Percentiles rank a stretch among this genome's conserved stretches.
Evolutionary conservation across 2,329 filamentous ascomycete species (phyloP).

Genomic region (Xylariaceae sp.): DNA sequence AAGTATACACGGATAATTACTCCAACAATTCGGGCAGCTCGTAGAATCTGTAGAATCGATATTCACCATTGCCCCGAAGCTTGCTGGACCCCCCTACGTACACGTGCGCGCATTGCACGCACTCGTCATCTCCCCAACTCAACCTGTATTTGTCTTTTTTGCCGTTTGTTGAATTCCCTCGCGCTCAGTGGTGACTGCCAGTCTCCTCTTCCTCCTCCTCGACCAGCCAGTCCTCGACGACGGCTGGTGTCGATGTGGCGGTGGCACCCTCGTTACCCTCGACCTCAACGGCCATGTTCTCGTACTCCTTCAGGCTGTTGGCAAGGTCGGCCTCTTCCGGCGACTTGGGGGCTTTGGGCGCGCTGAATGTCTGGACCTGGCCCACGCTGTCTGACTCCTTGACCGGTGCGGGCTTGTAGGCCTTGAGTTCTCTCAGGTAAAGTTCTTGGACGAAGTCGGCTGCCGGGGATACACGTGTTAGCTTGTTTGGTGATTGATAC

Average conservation of each 20-base stretch:
- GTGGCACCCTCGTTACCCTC: slow-evolving; percentile 72
- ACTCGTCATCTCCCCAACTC: background rate
- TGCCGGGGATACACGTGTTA: slow-evolving; percentile 38
- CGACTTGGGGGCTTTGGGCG: slow-evolving; percentile 76
- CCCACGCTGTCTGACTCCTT: slow-evolving; percentile 86
- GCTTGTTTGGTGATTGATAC: background rate
- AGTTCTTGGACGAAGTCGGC: slow-evolving; percentile 97
- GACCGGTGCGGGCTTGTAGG: slow-evolving; percentile 81
- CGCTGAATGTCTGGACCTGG: slow-evolving; percentile 81
- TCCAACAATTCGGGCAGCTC: slow-evolving; percentile 17
- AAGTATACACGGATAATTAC: slow-evolving; percentile 42
- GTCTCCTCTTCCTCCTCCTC: slow-evolving; percentile 64
- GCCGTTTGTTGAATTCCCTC: background rate
- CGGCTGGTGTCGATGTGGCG: slow-evolving; percentile 56
- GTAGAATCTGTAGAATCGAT: slow-evolving; percentile 8
- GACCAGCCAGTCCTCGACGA: slow-evolving; percentile 73
- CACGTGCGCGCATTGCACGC: too few relatives aligned
- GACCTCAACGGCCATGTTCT: slow-evolving; percentile 88
- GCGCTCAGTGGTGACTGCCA: slow-evolving; percentile 43
- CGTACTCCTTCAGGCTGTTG: slow-evolving; percentile 88
- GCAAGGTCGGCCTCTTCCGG: slow-evolving; percentile 94
- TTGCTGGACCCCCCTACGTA: background rate
- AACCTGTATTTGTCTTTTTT: slow-evolving; percentile 1
- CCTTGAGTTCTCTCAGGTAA: slow-evolving; percentile 93
- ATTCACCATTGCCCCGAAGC: slow-evolving; percentile 10